Conservation (phyloP, 116 monocot genomes). For the Iris pallida region DNA sequence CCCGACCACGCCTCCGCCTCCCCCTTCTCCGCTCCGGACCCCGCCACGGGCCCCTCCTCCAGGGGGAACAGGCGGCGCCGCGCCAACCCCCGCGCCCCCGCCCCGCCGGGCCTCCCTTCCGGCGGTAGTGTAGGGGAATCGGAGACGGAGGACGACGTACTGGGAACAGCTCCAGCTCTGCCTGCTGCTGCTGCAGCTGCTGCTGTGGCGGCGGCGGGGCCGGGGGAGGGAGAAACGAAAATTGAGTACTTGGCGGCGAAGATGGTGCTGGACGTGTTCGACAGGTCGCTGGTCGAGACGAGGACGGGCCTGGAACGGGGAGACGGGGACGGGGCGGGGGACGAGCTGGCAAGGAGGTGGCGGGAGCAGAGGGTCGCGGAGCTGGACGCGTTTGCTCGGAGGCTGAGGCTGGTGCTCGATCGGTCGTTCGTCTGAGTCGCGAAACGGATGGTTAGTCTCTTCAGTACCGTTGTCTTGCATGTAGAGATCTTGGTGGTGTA, state of each 20-base stretch:
- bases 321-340: background rate
- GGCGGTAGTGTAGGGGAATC: background rate
- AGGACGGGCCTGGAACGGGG: background rate
- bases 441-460: too few relatives aligned
- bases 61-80: conserved; percentile 54
- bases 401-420: conserved; percentile 70
- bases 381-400: conserved; percentile 46
- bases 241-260: conserved; percentile 19
- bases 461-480: too few relatives aligned
- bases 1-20: conserved; percentile 50
- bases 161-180: background rate
- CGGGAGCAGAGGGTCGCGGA: conserved; percentile 58
- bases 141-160: background rate
- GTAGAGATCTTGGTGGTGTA: too few relatives aligned
- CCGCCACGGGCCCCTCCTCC: conserved; percentile 4
- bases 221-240: background rate
- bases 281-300: conserved; percentile 46
- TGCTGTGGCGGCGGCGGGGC: background rate
- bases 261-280: conserved; percentile 60
- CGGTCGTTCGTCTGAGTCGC: conserved; percentile 6
- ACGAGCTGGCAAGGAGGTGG: conserved; percentile 54
- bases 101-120: too few relatives aligned
- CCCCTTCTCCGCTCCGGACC: conserved; percentile 31
- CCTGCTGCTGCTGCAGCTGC: background rate
- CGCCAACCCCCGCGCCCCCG: conserved; percentile 26